Evolutionary conservation across 495 filamentous ascomycete species (phyloP).

Genomic region (Penicillium soppii): DNA sequence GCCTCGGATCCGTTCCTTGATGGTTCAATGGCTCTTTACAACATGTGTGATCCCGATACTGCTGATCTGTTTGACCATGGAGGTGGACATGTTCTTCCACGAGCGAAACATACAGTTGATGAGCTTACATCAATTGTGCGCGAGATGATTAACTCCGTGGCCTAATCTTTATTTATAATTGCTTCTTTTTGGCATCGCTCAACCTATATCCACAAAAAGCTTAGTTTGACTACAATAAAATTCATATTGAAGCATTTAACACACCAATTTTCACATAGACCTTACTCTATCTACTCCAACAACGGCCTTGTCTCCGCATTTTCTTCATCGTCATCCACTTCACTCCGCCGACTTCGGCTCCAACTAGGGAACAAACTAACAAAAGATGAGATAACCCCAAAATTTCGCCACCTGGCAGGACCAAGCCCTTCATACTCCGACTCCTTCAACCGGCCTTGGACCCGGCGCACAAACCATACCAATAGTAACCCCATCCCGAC

Average conservation of each 20-base stretch:
- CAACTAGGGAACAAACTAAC: conserved; percentile 5
- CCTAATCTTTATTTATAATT: not conserved
- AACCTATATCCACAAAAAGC: too few species aligned
- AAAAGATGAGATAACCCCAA: conserved; percentile 4
- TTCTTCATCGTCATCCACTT: conserved; percentile 13
- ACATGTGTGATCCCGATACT: conserved; percentile 46
- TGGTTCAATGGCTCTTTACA: conserved; percentile 53
- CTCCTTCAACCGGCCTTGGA: conserved; percentile 27
- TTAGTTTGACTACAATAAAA: too few species aligned
- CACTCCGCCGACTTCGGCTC: not conserved
- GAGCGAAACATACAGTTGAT: conserved; percentile 45
- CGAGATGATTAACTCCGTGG: conserved; percentile 15
- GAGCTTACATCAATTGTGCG: conserved; percentile 24
- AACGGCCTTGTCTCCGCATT: conserved; percentile 32
- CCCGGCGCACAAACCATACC: conserved; percentile 23
- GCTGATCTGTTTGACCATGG: conserved; percentile 57
- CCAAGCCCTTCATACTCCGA: conserved; percentile 6
- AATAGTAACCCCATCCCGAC: conserved; percentile 27
- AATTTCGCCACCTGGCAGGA: conserved; percentile 6
- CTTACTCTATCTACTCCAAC: conserved; percentile 26
- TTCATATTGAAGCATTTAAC: too few species aligned
- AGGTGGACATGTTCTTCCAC: conserved; percentile 53
- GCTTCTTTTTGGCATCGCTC: not conserved
- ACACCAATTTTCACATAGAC: too few species aligned
- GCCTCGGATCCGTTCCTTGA: conserved; percentile 55